Base-by-base conservation (phyloP, 31 red algal species). In the Bonnemaisonia californica region DNA sequence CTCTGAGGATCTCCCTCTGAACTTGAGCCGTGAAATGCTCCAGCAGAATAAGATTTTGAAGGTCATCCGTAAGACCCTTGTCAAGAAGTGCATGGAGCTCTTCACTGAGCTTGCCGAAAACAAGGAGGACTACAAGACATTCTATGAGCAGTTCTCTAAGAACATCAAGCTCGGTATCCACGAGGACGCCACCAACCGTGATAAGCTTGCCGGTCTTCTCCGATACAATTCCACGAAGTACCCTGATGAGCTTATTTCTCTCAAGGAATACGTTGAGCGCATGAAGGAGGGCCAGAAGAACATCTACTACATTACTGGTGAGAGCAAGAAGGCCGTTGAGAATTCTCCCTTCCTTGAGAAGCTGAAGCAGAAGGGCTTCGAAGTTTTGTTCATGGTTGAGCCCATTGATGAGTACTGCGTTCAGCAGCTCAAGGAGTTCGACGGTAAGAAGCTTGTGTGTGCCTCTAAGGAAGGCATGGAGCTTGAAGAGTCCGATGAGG, bases 1-100 rank as follows among this genome's bases (percentile, higher is more conserved):
- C 69, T 98, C 96, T 42, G 96, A 98, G 75, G 96, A 98, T 73
- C 62, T 98, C 59, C 96, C 96, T 56, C 92, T 98, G 11, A 98
- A 95, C 85, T 68, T 98, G 30, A 92, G 88, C 40, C 96, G 96
- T 84, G 96, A 98, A 61, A 98, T 95, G 92, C 89, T 98, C 1
- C 96, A 98, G 72, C 96, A 98, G 81, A 98, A 98, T 76, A 99
- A 99, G 86, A 99, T 99, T 64, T 70, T 99, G 30, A 95, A 96
- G 87, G 97, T 99, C 30, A 99, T 99, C 57, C 80, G 84, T 56
- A 99, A 99, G 82, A 99, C 85, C 35, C 72, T 99, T 63, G 97
- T 99, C 27, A 99, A 99, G 82, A 99, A 99, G 80, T 99, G 97
- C 73, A 91, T 99, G 81, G 97, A 99, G 34, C 80, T 99, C 75